phyloP scores from a whole-genome alignment of 225 moss, liverwort and hornwort genomes.

The Neckera pumila region DNA sequence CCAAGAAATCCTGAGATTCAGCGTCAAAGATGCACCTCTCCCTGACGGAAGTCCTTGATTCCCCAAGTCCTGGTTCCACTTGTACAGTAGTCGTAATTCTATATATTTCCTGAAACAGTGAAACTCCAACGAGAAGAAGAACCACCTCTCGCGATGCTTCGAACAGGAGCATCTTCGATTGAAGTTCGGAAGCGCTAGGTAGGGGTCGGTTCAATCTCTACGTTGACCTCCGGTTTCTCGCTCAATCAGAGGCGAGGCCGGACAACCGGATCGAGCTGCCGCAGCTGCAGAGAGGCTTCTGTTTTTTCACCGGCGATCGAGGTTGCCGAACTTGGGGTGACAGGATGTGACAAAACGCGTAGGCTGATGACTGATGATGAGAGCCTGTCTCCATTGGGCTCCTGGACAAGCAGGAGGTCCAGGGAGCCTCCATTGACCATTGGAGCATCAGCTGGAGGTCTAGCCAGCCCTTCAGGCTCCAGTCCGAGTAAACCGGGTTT shows the following conservation, averaged over 20 bases:
- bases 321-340: background rate
- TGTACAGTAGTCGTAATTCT: background rate
- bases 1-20: background rate
- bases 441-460: too few species aligned
- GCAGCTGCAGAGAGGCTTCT: background rate
- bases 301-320: background rate
- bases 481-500: too few species aligned
- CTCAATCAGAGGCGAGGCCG: background rate
- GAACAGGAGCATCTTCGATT: background rate
- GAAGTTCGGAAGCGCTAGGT: too few species aligned
- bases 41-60: background rate
- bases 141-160: background rate
- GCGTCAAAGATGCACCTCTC: background rate
- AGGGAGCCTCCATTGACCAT: too few species aligned
- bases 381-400: too few species aligned
- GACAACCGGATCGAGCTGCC: background rate
- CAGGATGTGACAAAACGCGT: background rate
- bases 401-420: too few species aligned
- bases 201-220: background rate
- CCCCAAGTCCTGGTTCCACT: background rate
- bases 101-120: rapidly evolving
- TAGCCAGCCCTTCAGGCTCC: too few species aligned
- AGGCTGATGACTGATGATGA: too few species aligned
- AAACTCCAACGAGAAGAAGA: background rate
- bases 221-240: background rate